Evolutionary conservation across 768 basidiomycete genomes (phyloP), one percentile per base, ranked within the genome.

Genomic region (Galerina marginata): DNA sequence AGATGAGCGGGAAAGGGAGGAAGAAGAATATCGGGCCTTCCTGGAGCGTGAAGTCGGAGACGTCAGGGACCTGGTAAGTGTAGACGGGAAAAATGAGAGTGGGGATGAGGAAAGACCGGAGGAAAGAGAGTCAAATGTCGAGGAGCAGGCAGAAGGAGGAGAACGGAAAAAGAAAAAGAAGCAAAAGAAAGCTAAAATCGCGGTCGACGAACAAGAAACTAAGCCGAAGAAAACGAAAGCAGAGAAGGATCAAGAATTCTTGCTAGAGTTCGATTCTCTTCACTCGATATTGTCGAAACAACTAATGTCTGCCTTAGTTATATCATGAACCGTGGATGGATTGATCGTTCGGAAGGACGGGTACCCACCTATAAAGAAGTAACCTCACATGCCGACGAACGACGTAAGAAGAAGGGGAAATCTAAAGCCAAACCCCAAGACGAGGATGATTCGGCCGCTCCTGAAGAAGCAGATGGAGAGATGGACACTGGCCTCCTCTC

Each of bases 251-350:
- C 91, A 93, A 54, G 91, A 96, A 58, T 97, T 98, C 69, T 77
- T 98, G 54, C 83, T 95, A 79, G 91, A 93, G 96, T 97, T 67
- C 55, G 92, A 57, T 23, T 47, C 26, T 26, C 53, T 45, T 60
- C 10, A 14, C 49, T 56, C 7, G 46, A 37, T 49, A 43, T 26
- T 20, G 29, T 16, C 29, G 29, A 33, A 33, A 33, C 40, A 12
- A 45, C 57, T 52, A 16, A 58, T 25, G 29, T 37, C 33, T 55
- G 46, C 10, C 53, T 1, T 67, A 98, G 96, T 74, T 99, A 97
- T 73, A 97, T 99, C 64, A 80, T 98, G 20, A 96, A 96, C 72
- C 93, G 97, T 29, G 97, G 96, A 1, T 99, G 97, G 97, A 88
- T 99, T 49, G 97, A 99, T 74, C 86, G 83, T 50, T 80, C 88